Evolutionary conservation across 345 rosid species (phyloP).

Genomic region (Psidium guajava): DNA sequence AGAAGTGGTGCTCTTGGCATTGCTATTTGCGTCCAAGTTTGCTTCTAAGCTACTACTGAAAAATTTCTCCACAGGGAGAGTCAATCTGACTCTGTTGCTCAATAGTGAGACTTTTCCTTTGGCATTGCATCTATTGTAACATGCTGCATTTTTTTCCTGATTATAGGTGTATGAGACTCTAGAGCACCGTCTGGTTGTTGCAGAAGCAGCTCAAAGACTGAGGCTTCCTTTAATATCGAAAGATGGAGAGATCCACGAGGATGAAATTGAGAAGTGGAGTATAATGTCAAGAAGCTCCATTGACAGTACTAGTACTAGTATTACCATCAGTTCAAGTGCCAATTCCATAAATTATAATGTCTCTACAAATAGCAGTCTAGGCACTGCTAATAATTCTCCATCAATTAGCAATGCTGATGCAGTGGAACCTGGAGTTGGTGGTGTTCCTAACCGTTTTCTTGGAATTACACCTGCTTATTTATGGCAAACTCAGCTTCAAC

Average conservation of each 20-base stretch:
- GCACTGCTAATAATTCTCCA: constrained; percentile 19
- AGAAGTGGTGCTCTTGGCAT: neutral
- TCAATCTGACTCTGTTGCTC: neutral
- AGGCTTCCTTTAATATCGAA: constrained; percentile 90
- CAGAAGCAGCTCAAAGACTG: constrained; percentile 93
- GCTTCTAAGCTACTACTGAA: neutral
- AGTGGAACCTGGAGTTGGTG: constrained; percentile 71
- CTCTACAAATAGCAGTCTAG: constrained; percentile 36
- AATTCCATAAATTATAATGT: constrained; percentile 52
- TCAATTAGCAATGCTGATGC: constrained; percentile 33
- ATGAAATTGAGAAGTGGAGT: constrained; percentile 92
- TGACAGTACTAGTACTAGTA: constrained; percentile 66
- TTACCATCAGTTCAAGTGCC: constrained; percentile 65
- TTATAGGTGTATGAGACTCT: constrained; percentile 74
- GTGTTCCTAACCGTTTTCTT: constrained; percentile 85
- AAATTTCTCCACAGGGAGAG: neutral
- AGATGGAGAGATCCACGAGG: constrained; percentile 88
- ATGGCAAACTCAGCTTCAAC: constrained; percentile 82
- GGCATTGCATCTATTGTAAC: neutral
- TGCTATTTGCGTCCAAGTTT: neutral
- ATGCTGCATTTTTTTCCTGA: neutral
- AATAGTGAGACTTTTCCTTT: neutral
- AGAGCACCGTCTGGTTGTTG: constrained; percentile 84
- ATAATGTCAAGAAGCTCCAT: constrained; percentile 73
- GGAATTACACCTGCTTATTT: constrained; percentile 84